Evolutionary conservation across 164 flowering plant species (phyloP).

Genomic region (Pachysandra terminalis): DNA sequence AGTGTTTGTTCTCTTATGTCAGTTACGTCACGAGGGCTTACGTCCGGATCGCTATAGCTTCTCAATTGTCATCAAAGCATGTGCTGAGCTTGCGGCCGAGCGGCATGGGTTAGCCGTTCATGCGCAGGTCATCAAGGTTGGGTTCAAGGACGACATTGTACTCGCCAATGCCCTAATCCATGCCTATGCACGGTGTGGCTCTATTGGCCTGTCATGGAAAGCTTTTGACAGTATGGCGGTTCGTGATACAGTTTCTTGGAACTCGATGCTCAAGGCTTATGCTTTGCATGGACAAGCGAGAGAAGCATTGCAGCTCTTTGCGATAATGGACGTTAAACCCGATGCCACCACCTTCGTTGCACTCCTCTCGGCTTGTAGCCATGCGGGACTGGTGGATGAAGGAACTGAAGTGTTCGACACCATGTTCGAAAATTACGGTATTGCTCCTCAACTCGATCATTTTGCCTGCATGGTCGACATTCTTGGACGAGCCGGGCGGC

Average conservation of each 20-base stretch:
- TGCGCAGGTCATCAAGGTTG: constrained; percentile 41
- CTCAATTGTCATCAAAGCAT: constrained; percentile 66
- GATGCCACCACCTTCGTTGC: constrained; percentile 72
- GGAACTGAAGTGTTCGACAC: constrained; percentile 50
- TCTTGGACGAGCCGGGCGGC: constrained; percentile 61
- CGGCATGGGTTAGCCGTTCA: constrained; percentile 49
- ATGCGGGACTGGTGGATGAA: constrained; percentile 61
- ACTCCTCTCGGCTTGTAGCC: constrained; percentile 75
- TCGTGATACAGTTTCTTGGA: constrained; percentile 68
- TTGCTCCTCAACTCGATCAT: constrained; percentile 64
- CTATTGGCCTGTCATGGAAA: constrained; percentile 36
- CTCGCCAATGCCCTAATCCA: constrained; percentile 64
- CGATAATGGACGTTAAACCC: constrained; percentile 45
- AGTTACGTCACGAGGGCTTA: constrained; percentile 37
- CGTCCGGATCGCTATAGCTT: constrained; percentile 53
- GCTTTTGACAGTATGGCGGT: constrained; percentile 43
- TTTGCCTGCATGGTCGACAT: constrained; percentile 79
- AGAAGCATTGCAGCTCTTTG: constrained; percentile 49
- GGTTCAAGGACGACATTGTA: constrained; percentile 45
- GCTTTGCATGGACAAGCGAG: constrained; percentile 65
- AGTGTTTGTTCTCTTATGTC: constrained; percentile 45
- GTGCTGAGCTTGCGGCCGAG: constrained; percentile 58
- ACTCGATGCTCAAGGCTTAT: constrained; percentile 70
- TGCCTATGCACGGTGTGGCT: constrained; percentile 73
- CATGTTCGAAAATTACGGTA: constrained; percentile 40